These are phyloP conservation scores for Pyricularia pennisetigena DNA, from an alignment of 2,329 filamentous ascomycete species.

Conservation along the genomic window DNA sequence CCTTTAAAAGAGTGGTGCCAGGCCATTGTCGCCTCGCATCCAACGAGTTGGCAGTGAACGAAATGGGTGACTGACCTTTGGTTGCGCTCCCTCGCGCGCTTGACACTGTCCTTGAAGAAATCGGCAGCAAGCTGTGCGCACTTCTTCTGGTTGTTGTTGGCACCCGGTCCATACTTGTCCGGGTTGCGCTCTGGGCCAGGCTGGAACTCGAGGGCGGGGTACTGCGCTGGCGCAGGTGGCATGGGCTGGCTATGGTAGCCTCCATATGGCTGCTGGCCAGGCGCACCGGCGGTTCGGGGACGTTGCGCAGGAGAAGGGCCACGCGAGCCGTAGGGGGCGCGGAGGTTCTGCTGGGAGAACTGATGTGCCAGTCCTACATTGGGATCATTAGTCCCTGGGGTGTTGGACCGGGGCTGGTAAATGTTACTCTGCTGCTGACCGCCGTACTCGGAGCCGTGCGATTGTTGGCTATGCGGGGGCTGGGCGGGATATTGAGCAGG, in stretches of 20 bases:
- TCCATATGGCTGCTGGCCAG: conserved; percentile 52
- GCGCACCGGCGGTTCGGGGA: conserved; percentile 72
- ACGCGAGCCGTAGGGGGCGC: conserved; percentile 61
- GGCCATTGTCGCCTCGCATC: neutral
- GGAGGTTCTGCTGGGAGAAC: conserved; percentile 92
- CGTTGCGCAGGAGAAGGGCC: conserved; percentile 62
- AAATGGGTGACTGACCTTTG: conserved; percentile 52
- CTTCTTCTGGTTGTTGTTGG: conserved; percentile 62
- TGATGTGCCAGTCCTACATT: conserved; percentile 91
- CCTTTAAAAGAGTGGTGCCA: neutral
- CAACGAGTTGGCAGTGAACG: too few relatives aligned
- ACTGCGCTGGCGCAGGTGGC: conserved; percentile 45
- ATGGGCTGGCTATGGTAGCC: conserved; percentile 60
- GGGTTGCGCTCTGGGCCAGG: conserved; percentile 78
- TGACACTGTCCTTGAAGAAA: conserved; percentile 98
- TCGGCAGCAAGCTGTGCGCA: conserved; percentile 66
- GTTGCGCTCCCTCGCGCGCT: conserved; percentile 89
- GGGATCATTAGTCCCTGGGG: conserved; percentile 62
- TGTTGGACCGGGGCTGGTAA: conserved; percentile 44
- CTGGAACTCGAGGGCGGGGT: conserved; percentile 58
- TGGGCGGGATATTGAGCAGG: conserved; percentile 21
- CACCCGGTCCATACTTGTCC: conserved; percentile 59
- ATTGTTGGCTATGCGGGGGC: conserved; percentile 29
- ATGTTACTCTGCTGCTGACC: conserved; percentile 19
- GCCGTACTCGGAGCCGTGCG: conserved; percentile 32